A percentile compares a stretch with the other conserved stretches of the same genome.
phyloP scores from a whole-genome alignment of 306 rosid species.

The Lathyrus oleraceus region DNA sequence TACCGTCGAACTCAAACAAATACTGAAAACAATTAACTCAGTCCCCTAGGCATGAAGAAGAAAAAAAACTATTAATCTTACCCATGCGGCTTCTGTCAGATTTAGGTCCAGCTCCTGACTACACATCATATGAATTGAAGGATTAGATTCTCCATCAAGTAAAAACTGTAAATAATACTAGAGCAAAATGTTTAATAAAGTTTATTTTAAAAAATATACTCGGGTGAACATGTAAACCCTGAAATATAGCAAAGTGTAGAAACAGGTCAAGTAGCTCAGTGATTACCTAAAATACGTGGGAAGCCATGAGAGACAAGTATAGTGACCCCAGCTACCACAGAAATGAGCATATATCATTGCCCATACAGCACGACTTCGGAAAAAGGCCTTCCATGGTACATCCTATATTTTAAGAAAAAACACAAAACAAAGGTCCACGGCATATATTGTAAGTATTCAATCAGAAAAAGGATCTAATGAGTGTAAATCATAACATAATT shows the following conservation, averaged over 20 bases:
- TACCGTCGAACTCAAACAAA: not conserved
- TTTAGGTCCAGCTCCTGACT: slow-evolving; percentile 92
- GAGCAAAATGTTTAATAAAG: not conserved
- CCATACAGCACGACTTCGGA: slow-evolving; percentile 86
- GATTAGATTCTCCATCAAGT: slow-evolving; percentile 34
- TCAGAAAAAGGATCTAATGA: slow-evolving; percentile 13
- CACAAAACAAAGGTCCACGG: slow-evolving; percentile 28
- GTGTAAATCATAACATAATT: not conserved
- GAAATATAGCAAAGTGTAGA: slow-evolving; percentile 2
- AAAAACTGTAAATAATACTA: slow-evolving; percentile 26
- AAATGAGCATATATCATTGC: slow-evolving; percentile 97
- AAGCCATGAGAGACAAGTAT: slow-evolving; percentile 92
- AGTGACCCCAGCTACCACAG: slow-evolving; percentile 99
- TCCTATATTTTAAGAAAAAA: slow-evolving; percentile 54
- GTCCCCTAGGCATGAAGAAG: slow-evolving; percentile 6
- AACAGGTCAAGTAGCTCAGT: slow-evolving; percentile 11
- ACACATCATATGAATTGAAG: slow-evolving; percentile 43
- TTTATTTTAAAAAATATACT: no score
- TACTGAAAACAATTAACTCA: slow-evolving; percentile 5
- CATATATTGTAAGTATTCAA: slow-evolving; percentile 9
- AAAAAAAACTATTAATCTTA: slow-evolving; percentile 42
- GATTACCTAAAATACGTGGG: slow-evolving; percentile 90
- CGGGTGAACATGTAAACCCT: no score
- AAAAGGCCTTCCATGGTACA: slow-evolving; percentile 88
- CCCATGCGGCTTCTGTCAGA: slow-evolving; percentile 96